These are phyloP conservation scores for Salix caprea DNA, from an alignment of 345 rosid species.

Conservation along the genomic window DNA sequence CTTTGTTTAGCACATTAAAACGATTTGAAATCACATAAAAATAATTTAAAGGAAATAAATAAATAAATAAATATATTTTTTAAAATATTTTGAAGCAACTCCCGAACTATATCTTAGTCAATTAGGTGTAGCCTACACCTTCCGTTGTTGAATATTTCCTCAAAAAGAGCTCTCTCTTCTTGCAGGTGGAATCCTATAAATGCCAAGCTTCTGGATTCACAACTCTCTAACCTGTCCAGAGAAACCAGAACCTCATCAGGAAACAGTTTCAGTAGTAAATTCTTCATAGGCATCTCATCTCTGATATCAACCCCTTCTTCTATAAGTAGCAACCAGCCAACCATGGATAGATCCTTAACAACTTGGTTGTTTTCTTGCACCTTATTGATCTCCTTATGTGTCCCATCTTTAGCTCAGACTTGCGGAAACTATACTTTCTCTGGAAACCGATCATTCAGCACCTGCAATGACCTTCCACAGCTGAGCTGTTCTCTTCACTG, in stretches of 20 bases:
- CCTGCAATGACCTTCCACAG: slow-evolving; percentile 41
- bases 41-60: too few relatives aligned
- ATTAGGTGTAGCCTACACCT: too few relatives aligned
- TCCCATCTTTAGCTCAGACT: slow-evolving; percentile 26
- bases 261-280: background rate
- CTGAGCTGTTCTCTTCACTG: slow-evolving; percentile 65
- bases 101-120: too few relatives aligned
- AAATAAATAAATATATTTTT: too few relatives aligned
- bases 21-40: too few relatives aligned
- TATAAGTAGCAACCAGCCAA: background rate
- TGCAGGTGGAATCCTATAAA: background rate
- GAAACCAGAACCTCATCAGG: background rate
- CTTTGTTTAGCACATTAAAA: too few relatives aligned
- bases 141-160: background rate
- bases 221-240: background rate
- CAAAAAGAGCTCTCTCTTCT: background rate
- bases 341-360: background rate
- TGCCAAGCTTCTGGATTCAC: background rate
- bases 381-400: background rate
- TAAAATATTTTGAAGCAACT: too few relatives aligned
- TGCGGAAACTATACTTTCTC: slow-evolving; percentile 39
- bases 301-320: background rate
- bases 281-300: background rate
- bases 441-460: slow-evolving; percentile 18
- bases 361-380: background rate